phyloP scores from a whole-genome alignment of 805 yeast genomes.

The Torulaspora indica region DNA sequence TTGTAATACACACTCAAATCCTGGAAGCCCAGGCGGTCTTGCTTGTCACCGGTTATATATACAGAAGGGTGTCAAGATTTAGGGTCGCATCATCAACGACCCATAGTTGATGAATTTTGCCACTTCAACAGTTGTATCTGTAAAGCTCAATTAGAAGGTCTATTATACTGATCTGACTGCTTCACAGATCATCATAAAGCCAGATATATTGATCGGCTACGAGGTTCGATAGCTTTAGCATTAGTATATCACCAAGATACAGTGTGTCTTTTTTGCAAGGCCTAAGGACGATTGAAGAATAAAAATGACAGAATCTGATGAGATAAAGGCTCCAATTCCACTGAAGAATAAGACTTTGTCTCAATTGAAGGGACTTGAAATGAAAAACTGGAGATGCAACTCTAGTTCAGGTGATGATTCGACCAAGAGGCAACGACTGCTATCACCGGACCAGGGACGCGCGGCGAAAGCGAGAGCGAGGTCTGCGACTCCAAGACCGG shows the following conservation, averaged over 20 bases:
- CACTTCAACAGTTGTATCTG: slow-evolving; percentile 1
- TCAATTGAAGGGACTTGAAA: slow-evolving; percentile 15
- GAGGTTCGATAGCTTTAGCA: no score
- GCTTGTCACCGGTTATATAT: no score
- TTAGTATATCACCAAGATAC: background rate
- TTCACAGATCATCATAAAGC: no score
- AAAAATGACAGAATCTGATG: slow-evolving; percentile 11
- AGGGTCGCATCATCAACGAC: slow-evolving; percentile 7
- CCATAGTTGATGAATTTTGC: slow-evolving; percentile 1
- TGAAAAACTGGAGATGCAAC: slow-evolving; percentile 21
- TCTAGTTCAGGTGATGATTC: slow-evolving; percentile 19
- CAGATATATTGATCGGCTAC: background rate
- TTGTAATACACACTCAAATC: slow-evolving; percentile 1
- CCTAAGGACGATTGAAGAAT: slow-evolving; percentile 2
- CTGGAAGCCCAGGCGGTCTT: no score
- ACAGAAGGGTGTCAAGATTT: slow-evolving; percentile 6
- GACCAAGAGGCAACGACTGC: slow-evolving; percentile 17
- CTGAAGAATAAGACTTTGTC: slow-evolving; percentile 20
- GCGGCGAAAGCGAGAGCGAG: slow-evolving; percentile 13
- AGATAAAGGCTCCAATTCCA: slow-evolving; percentile 30
- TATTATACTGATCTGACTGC: background rate
- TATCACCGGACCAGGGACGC: slow-evolving; percentile 9
- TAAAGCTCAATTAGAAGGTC: no score
- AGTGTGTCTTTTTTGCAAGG: background rate
- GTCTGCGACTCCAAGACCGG: slow-evolving; percentile 27